Percentiles rank a stretch among this genome's conserved stretches.
Conservation (phyloP, 2,329 filamentous ascomycete species). For the Talaromyces sp. region DNA sequence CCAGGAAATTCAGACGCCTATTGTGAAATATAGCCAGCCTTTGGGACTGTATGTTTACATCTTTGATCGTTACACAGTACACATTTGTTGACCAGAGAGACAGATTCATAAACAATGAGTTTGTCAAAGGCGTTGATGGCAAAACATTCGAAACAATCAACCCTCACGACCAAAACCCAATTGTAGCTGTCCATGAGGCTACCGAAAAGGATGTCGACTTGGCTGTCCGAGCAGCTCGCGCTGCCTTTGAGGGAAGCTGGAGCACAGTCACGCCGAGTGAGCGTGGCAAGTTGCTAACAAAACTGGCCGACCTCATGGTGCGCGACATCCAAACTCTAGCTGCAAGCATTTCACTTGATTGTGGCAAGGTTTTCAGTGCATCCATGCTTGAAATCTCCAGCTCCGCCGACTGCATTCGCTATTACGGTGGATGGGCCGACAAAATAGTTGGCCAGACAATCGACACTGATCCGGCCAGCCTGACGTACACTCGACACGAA, state of each 20-base stretch:
- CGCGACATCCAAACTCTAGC: constrained; percentile 72
- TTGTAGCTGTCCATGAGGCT: constrained; percentile 76
- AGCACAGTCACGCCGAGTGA: constrained; percentile 63
- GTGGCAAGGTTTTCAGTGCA: constrained; percentile 19
- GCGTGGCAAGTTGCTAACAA: constrained; percentile 65
- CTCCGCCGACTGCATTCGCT: constrained; percentile 52
- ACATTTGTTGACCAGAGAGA: neutral
- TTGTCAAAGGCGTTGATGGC: constrained; percentile 75
- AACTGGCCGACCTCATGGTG: constrained; percentile 76
- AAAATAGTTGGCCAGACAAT: constrained; percentile 87
- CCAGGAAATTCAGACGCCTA: constrained; percentile 34
- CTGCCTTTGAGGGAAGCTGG: constrained; percentile 75
- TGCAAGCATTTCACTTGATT: constrained; percentile 48
- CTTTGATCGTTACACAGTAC: neutral
- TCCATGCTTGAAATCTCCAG: constrained; percentile 15
- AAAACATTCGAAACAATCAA: constrained; percentile 92
- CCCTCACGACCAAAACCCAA: constrained; percentile 77
- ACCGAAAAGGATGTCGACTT: constrained; percentile 73
- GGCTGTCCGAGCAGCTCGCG: constrained; percentile 78
- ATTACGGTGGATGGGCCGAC: constrained; percentile 87
- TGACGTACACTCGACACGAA: neutral
- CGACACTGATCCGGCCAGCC: constrained; percentile 19
- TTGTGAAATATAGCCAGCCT: constrained; percentile 36
- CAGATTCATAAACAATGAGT: constrained; percentile 73
- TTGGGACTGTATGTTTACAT: constrained; percentile 29